phyloP scores from a whole-genome alignment of 345 rosid species.

The Eucalyptus brandiana region DNA sequence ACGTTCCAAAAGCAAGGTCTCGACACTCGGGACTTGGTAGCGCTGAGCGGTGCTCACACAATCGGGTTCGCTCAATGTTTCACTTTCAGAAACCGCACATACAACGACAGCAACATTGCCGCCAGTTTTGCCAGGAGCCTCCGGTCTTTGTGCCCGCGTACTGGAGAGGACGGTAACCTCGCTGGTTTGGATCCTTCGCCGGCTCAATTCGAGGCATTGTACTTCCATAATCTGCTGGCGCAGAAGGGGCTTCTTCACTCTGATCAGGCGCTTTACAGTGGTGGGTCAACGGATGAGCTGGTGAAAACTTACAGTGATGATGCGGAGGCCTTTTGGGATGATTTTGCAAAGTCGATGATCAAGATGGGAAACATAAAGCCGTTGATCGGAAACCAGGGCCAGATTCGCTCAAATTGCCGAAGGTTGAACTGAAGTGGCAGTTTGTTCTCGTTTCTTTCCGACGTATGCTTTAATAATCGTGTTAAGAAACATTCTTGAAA shows the following conservation, averaged over 20 bases:
- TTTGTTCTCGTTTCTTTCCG: not conserved
- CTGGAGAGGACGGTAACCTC: slow-evolving; percentile 1
- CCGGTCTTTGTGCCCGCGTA: slow-evolving; percentile 9
- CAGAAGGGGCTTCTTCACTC: slow-evolving; percentile 16
- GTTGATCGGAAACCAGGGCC: too few relatives aligned
- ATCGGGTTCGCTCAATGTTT: slow-evolving; percentile 21
- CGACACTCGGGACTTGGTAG: slow-evolving; percentile 24
- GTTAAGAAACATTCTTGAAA: not conserved
- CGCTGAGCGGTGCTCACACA: slow-evolving; percentile 45
- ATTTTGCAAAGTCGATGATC: too few relatives aligned
- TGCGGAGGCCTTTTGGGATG: too few relatives aligned
- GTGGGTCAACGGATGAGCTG: not conserved
- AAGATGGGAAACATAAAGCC: too few relatives aligned
- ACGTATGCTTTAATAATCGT: not conserved
- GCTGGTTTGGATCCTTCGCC: slow-evolving; percentile 4
- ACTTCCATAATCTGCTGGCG: slow-evolving; percentile 12
- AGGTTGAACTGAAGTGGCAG: too few relatives aligned
- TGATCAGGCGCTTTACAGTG: slow-evolving; percentile 13
- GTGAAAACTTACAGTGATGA: too few relatives aligned
- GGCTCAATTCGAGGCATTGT: not conserved
- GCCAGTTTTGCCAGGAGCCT: slow-evolving; percentile 8
- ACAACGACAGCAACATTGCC: slow-evolving; percentile 17
- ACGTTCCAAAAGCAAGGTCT: slow-evolving; percentile 34
- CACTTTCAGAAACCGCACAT: slow-evolving; percentile 8
- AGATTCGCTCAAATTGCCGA: too few relatives aligned